phyloP scores from a whole-genome alignment of 2,329 filamentous ascomycete genomes.

The Phaeophleospora eucalypticola region DNA sequence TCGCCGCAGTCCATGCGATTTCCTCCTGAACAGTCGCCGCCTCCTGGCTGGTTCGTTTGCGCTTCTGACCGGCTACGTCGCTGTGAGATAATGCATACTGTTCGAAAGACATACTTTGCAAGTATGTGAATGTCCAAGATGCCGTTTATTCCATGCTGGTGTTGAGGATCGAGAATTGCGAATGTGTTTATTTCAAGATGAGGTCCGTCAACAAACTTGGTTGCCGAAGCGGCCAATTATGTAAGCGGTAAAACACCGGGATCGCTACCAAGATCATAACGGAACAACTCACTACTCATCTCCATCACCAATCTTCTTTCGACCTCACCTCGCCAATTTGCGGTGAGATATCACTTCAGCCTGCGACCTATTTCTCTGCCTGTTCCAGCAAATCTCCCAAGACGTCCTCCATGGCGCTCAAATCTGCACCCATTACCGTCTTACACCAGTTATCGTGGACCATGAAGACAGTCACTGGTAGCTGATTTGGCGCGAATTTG shows the following conservation, averaged over 20 bases:
- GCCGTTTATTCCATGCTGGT: constrained; percentile 3
- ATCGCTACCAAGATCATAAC: background rate
- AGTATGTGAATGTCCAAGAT: background rate
- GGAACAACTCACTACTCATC: background rate
- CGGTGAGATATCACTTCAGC: background rate
- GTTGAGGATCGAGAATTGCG: too few relatives aligned
- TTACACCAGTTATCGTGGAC: constrained; percentile 16
- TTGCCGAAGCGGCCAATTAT: background rate
- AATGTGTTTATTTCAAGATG: background rate
- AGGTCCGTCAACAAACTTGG: background rate
- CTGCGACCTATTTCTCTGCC: background rate
- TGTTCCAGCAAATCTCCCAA: constrained; percentile 10
- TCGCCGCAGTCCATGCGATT: constrained; percentile 20
- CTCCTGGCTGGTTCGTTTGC: constrained; percentile 11
- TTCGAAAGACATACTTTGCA: constrained; percentile 3
- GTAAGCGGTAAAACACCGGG: background rate
- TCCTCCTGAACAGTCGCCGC: constrained; percentile 13
- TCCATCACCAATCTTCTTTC: background rate
- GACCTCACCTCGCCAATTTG: background rate
- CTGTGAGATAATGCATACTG: background rate
- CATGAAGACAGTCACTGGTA: constrained; percentile 21
- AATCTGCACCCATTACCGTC: constrained; percentile 19
- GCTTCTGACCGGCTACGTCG: constrained; percentile 1
- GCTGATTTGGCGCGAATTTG: constrained; percentile 24
- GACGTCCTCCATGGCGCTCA: constrained; percentile 9